Base-by-base conservation (phyloP, 139 green algal species). In the Picochlorum sp. region DNA sequence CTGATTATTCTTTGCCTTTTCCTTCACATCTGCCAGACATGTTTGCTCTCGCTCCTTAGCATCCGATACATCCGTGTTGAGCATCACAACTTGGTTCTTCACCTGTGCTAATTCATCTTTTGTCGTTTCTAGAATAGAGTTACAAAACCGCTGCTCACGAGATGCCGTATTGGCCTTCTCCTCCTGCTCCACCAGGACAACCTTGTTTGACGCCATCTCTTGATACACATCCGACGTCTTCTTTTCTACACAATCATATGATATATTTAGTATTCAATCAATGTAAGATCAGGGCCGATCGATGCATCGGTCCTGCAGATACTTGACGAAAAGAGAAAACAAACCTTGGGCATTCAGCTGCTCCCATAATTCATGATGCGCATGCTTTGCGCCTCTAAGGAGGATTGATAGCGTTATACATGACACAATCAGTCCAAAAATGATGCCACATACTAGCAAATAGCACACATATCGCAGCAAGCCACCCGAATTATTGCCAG, bases 331-430 rank as follows among this genome's bases (percentile, higher is more conserved):
- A 28, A 28, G 2, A 4, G 2, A 28, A 28, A 21, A 54, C 47
- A 20, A 28, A 65, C 58, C 58, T 65, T 65, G 41, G 18, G 20
- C 58, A n/a, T 57, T 18, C 15, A 65, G n/a, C n/a, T 52, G 20
- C 11, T 51, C 21, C 58, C 58, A 65, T 59, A 65, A 59, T 16
- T 50, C 20, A 50, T 51, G n/a, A 26, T 65, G 58, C 7, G 58
- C 58, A 18, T 45, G 20, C 23, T 65, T 65, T n/a, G 58, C 58
- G 15, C 58, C 44, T 28, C 57, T 54, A 26, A 54, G 47, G 1
- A 54, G 5, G 16, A 54, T 13, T 0, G 47, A 54, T 20, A 54
- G 7, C 5, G n/a, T 21, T 26, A 54, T 20, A 26, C 18, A 26
- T 21, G 47, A 6, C 9, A 54, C 15, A 26, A 18, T 54, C 9